Base-by-base conservation (phyloP, 1,139 yeast genomes). In the Suhomyces terraborum region DNA sequence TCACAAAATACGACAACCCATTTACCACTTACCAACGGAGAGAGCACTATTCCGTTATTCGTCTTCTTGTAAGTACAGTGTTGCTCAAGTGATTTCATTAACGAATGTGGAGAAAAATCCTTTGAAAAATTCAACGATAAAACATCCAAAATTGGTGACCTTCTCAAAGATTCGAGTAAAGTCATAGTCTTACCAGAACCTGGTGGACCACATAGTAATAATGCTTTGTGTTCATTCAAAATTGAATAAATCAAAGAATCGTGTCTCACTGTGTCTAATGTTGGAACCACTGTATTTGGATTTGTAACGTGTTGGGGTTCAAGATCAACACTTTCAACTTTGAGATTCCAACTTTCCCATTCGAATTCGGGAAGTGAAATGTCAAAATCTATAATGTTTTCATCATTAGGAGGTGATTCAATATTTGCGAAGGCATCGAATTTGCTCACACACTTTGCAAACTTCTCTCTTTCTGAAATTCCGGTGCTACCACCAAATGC, bases 141-240 rank as follows among this genome's bases (percentile, higher is more conserved):
- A 5, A 88, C 68, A 28, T 83, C 87, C 45, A 81, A 67, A 20
- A 73, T 69, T 0, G 82, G 75, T 0, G 84, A 71, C 41, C 72
- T 73, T 36, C 87, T 68, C 33, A 93, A 61, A 0, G 89, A 82
- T 40, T 84, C 81, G 50, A 87, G 74, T 21, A 93, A 64, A 0
- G 93, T 82, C 98, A 91, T 91, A 0, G 98, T 91, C 58, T 93
- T 93, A 48, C 98, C 98, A 0, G 96, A 85, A 3, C 98, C 98
- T 0, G 98, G 98, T 0, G 98, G 98, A 4, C 98, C 98, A 64
- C 96, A 89, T 24, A 93, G 69, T 23, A 93, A 68, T 18, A 88
- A 61, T 0, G 95, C 80, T 35, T 67, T 66, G 43, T 78, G 84
- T 34, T 80, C 79, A 28, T 71, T 69, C 29, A 91, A 56, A 5